A percentile compares a stretch with the other conserved stretches of the same genome.
phyloP scores from a whole-genome alignment of 2,329 filamentous ascomycete genomes.

The Neoscytalidium dimidiatum region DNA sequence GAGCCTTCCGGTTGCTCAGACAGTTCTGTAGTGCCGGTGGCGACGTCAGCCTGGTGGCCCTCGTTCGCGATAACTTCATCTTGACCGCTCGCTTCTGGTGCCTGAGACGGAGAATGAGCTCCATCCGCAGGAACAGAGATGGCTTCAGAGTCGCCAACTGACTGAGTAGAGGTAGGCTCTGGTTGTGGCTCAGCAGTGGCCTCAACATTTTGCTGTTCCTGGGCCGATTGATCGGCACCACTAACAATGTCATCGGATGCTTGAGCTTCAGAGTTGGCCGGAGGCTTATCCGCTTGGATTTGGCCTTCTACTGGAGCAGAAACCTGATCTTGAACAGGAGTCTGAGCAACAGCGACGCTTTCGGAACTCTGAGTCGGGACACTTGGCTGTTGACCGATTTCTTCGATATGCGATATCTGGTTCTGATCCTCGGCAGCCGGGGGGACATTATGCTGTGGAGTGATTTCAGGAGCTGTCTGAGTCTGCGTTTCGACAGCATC shows the following conservation, averaged over 20 bases:
- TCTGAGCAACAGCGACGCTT: background rate
- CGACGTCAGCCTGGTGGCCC: background rate
- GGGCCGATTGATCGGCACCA: background rate
- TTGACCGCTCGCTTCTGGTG: background rate
- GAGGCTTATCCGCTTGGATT: background rate
- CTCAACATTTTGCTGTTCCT: background rate
- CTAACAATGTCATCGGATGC: background rate
- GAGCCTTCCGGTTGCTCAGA: background rate
- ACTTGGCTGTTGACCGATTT: background rate
- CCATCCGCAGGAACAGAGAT: background rate
- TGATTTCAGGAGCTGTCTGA: background rate
- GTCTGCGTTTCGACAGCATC: constrained; percentile 14
- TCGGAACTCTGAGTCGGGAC: background rate
- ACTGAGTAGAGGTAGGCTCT: background rate
- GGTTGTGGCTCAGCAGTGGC: background rate
- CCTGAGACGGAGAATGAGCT: background rate
- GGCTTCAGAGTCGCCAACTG: background rate
- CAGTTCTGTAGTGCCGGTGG: background rate
- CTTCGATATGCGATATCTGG: background rate
- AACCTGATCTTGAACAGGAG: background rate
- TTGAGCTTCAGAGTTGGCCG: background rate
- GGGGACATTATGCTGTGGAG: background rate
- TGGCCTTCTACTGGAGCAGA: background rate
- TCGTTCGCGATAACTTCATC: background rate
- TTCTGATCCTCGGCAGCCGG: background rate